Base-by-base conservation (phyloP, 768 basidiomycete genomes). In the Pulveroboletus sp. region DNA sequence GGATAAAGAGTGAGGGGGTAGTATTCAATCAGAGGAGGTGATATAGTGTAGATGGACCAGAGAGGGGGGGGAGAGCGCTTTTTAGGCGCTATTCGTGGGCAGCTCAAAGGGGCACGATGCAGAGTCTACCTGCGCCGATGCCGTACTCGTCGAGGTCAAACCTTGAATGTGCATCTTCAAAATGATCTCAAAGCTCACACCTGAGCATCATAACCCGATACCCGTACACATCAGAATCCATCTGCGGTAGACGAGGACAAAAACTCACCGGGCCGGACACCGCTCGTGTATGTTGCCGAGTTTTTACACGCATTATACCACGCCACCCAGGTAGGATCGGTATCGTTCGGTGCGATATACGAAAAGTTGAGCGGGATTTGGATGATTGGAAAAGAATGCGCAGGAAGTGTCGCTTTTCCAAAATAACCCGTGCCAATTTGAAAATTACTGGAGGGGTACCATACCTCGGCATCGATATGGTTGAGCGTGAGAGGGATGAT, bases 231-330 rank as follows among this genome's bases (percentile, higher is more conserved):
- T 14, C 8, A 31, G 39, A 37, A n/a, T 43, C 27, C 17, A 1
- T 17, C 14, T n/a, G 21, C n/a, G 11, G 2, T 21, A 21, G 8
- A 36, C n/a, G 42, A 28, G 21, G 43, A 43, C 6, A 30, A 31
- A 31, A 54, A 76, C 85, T 30, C 60, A 91, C 83, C 75, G 48
- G 78, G 81, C 47, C 84, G 80, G 41, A 65, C 70, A n/a, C 78
- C 80, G 61, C 69, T 69, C 3, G 65, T 31, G 64, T 71, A 79
- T 28, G 80, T 61, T 33, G 66, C 73, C 36, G 66, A 60, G 63
- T 90, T 85, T 70, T 76, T 77, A 73, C 91, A 93, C 6, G 79
- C 85, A 49, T 85, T 73, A 64, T 93, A 87, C 82, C 86, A 89
- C 47, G 80, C 81, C 7, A 64, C 62, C 87, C 93, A 97, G 18